phyloP scores from a whole-genome alignment of 2,329 filamentous ascomycete genomes.

The Xylariomycetidae sp. region DNA sequence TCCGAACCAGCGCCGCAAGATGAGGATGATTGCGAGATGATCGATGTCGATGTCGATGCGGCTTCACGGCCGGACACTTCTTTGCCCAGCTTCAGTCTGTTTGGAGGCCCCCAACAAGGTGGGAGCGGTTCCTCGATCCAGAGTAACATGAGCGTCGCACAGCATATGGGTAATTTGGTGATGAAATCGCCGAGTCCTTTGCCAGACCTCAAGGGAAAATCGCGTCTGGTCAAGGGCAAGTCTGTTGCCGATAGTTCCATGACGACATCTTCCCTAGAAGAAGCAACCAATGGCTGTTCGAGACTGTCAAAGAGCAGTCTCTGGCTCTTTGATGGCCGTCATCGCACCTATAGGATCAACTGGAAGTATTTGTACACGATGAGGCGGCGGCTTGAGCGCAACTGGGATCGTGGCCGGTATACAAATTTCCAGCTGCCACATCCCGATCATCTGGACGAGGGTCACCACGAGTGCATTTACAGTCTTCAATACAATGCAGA shows the following conservation, averaged over 20 bases:
- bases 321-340: constrained; percentile 46
- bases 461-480: constrained; percentile 90
- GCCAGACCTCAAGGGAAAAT: constrained; percentile 21
- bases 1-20: constrained; percentile 32
- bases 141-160: constrained; percentile 20
- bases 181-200: constrained; percentile 30
- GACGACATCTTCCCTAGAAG: constrained; percentile 8
- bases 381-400: constrained; percentile 76
- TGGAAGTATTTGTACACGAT: constrained; percentile 94
- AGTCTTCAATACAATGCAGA: constrained; percentile 84
- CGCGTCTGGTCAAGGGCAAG: constrained; percentile 25
- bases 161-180: constrained; percentile 27
- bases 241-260: constrained; percentile 21
- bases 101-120: constrained; percentile 18
- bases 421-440: constrained; percentile 89
- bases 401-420: constrained; percentile 82
- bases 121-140: constrained; percentile 23
- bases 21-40: constrained; percentile 47
- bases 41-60: too few species aligned
- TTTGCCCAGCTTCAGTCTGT: constrained; percentile 19
- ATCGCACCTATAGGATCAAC: constrained; percentile 62
- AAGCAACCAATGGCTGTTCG: constrained; percentile 8
- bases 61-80: constrained; percentile 23
- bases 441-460: constrained; percentile 72
- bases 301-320: constrained; percentile 39